Conservation (phyloP, 2,329 filamentous ascomycete genomes). For the Cladosporium phlei region DNA sequence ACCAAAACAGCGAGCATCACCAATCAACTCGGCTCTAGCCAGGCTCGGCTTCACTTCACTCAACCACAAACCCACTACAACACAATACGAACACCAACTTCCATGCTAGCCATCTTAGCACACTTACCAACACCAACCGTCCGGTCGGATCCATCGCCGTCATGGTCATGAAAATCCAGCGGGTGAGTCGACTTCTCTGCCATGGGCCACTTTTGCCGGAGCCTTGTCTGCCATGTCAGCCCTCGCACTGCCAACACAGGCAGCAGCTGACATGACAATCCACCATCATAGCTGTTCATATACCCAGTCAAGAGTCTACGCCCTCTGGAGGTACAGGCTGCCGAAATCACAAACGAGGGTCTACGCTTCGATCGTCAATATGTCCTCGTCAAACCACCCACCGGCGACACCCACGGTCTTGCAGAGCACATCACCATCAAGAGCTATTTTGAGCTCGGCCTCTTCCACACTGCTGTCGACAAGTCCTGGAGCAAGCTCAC, state of each 20-base stretch:
- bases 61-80: background rate
- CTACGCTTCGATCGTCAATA: constrained; percentile 33
- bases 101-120: too few species aligned
- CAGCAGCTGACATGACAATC: constrained; percentile 2
- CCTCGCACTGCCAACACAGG: background rate
- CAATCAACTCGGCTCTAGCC: too few species aligned
- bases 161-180: constrained; percentile 31
- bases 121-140: too few species aligned
- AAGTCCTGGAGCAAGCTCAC: constrained; percentile 31
- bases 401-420: constrained; percentile 24
- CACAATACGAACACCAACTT: too few species aligned
- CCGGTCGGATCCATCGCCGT: background rate
- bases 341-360: constrained; percentile 33
- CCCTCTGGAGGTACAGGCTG: constrained; percentile 29
- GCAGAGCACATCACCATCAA: constrained; percentile 35
- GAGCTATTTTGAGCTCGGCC: constrained; percentile 30
- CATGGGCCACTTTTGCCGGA: background rate
- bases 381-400: constrained; percentile 31
- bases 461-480: constrained; percentile 32
- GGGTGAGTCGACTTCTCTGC: constrained; percentile 17
- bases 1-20: too few species aligned
- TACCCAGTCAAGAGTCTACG: constrained; percentile 32
- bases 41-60: background rate
- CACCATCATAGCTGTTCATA: constrained; percentile 27
- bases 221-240: background rate